phyloP scores from a whole-genome alignment of 495 filamentous ascomycete genomes.

The Ascodesmis nigricans region DNA sequence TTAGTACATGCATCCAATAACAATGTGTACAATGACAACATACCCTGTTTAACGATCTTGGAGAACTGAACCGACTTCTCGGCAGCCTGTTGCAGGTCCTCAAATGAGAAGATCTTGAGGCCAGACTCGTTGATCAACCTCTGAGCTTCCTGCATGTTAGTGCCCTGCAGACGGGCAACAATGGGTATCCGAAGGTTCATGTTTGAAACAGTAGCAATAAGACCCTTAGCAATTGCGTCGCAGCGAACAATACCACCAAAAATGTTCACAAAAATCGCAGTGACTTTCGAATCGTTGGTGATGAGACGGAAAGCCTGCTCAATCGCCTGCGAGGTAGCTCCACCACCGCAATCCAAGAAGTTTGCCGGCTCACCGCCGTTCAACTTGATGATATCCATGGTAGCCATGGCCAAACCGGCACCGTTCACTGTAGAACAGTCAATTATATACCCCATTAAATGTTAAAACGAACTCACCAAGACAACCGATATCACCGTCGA shows the following conservation, averaged over 20 bases:
- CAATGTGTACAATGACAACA: slow-evolving; percentile 18
- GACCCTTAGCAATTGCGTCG: slow-evolving; percentile 88
- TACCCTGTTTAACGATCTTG: slow-evolving; percentile 95
- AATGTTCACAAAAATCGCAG: slow-evolving; percentile 98
- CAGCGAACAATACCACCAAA: slow-evolving; percentile 97
- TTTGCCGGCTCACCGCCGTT: slow-evolving; percentile 92
- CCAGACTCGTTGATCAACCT: slow-evolving; percentile 93
- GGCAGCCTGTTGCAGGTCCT: slow-evolving; percentile 88
- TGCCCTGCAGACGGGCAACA: slow-evolving; percentile 88
- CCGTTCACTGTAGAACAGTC: slow-evolving; percentile 53
- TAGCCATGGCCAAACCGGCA: slow-evolving; percentile 96
- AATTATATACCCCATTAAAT: slow-evolving; percentile 8
- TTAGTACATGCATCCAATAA: slow-evolving; percentile 4
- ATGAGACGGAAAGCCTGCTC: slow-evolving; percentile 95
- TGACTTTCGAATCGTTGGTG: slow-evolving; percentile 94
- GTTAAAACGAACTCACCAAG: slow-evolving; percentile 29
- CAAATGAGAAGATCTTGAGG: slow-evolving; percentile 98
- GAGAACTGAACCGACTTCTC: slow-evolving; percentile 98
- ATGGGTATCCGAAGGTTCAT: slow-evolving; percentile 93
- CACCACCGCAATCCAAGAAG: slow-evolving; percentile 96
- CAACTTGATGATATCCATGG: slow-evolving; percentile 99
- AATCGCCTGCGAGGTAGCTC: slow-evolving; percentile 89
- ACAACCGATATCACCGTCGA: slow-evolving; percentile 97
- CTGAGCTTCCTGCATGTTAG: slow-evolving; percentile 92
- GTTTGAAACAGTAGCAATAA: slow-evolving; percentile 78